Evolutionary conservation across 768 basidiomycete species (phyloP), one percentile per base, ranked within the genome.

Genomic region (Pleurotus tuoliensis): DNA sequence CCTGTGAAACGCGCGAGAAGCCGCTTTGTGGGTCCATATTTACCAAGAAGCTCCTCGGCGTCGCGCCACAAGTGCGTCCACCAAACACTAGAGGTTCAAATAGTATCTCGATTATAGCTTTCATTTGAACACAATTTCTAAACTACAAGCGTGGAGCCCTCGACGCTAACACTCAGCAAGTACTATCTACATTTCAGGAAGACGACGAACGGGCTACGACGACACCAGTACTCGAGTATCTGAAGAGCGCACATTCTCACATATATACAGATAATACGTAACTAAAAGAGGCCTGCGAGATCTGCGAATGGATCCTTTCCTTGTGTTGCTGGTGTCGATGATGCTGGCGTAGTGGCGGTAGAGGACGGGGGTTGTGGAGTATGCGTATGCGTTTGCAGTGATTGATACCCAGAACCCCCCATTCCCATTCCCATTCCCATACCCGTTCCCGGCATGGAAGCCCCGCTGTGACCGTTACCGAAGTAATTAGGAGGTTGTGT

Each of bases 251-350:
- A 34, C 30, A 9, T 9, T 34, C 30, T 34, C 30, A 34, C 30
- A 34, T 11, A 34, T 9, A 34, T 22, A 44, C 43, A 22, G 43
- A 44, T 44, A 20, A 22, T 15, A 39, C n/a, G 11, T n/a, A 18
- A 53, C 65, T 57, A 93, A 67, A 93, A 92, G 55, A 93, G 70
- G 16, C 86, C 86, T 2, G 79, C 90, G 37, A 93, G 75, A 71
- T 93, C 91, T 5, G 90, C 89, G 64, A 93, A 93, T 41, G 92
- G 91, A 69, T 93, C 91, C 67, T 90, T 93, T 56, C 72, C 76
- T 59, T 81, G 77, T 44, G 67, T 57, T 52, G 65, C 61, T 27
- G 63, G 59, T 12, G 62, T 54, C 5, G 66, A 53, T 48, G 58
- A 58, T 41, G 63, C 58, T 27, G 67, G 50, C 4, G 62, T 50